Evolutionary conservation across 306 rosid species (phyloP), one percentile per base, ranked within the genome.

Genomic region (Inga oerstediana): DNA sequence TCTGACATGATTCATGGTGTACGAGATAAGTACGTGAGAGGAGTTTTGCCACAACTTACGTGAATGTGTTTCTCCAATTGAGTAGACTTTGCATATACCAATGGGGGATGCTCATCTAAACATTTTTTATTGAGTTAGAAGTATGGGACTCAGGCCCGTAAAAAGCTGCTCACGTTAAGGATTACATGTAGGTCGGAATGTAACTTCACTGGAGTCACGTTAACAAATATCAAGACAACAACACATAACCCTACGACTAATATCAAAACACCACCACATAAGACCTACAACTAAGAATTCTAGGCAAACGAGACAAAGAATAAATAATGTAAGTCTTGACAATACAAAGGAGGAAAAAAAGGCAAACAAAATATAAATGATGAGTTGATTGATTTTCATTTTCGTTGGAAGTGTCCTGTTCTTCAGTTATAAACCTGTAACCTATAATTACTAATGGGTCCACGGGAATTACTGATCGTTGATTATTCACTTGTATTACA

Each of bases 401-500:
- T 70, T 62, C 41, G 7, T 62, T 61, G 16, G 5, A 46, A n/a
- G 15, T 10, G 17, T 39, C 72, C 27, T 30, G 27, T 74, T 74
- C 66, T 44, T 22, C 48, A 22, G 76, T 39, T 24, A 24, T 45
- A 49, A 80, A 75, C 58, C 54, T 67, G 34, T 58, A 32, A 69
- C 43, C 39, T 46, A 37, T 41, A 69, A 54, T 75, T 61, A 74
- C 46, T 32, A 49, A 27, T 79, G 59, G 35, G 74, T 32, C 76
- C 65, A 41, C 75, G 77, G 85, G 85, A 85, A 15, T 24, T 81
- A 51, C 10, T 70, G 73, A 59, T 72, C 44, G 22, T 81, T 30
- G 72, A 72, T 37, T 68, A 16, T 17, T 72, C 85, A 66, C 46
- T 77, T 43, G 12, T 64, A 51, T 15, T 61, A 37, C 48, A 17